Evolutionary conservation across 306 rosid genomes (phyloP), one percentile per base, ranked within the genome.

Genomic region (Medicago ruthenica): DNA sequence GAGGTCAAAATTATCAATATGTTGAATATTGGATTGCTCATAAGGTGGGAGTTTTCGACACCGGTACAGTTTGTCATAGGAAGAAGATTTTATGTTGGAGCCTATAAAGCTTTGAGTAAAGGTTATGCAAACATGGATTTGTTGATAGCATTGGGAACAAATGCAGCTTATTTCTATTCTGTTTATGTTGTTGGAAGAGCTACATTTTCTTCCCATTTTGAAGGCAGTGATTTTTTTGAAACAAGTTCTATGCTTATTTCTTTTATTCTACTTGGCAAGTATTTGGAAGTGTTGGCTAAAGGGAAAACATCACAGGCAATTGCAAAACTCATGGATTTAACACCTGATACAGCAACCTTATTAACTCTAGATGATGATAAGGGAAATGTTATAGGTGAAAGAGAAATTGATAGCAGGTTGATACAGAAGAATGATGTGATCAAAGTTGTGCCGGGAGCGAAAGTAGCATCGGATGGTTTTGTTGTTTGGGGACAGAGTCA

Each of bases 81-180:
- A 2, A 73, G 85, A 67, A 80, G 96, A 76, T 93, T 93, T 77
- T 93, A 90, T 72, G 48, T 80, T 51, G 95, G 98, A 12, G 77
- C 95, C 1, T 90, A 90, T 63, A 89, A 87, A 74, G 88, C 98
- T 0, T 57, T 93, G 74, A 81, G 91, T 8, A 80, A 85, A 40
- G 92, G 96, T 54, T 87, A 87, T 3, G 88, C 94, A 9, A 93
- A 90, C 54, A 93, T 93, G 98, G 98, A 93, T 77, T 94, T 93
- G 14, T 77, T 93, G 84, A 87, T 93, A 67, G 91, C 89, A 1
- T 76, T 93, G 45, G 98, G 96, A 72, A 93, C 97, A 77, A 93
- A 93, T 75, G 91, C 96, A 44, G 98, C 98, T 44, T 93, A 93
- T 39, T 93, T 93, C 70, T 93, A 90, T 41, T 93, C 98, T 9